Base-by-base conservation (phyloP, 106 monocot species). In the Phalaenopsis aphrodite region DNA sequence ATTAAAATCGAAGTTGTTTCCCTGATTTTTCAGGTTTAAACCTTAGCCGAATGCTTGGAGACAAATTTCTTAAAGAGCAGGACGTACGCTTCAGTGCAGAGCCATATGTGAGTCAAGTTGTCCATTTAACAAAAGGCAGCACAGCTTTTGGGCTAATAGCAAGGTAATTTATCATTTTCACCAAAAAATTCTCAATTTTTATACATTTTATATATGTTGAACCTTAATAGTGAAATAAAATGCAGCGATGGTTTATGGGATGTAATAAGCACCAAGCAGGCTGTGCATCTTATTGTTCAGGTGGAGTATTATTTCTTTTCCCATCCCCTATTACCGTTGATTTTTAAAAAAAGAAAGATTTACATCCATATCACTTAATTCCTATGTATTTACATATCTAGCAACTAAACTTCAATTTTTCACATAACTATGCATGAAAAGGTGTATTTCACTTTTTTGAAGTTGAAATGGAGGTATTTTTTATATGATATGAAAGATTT, bases 171-270 rank as follows among this genome's bases (percentile, higher is more conserved):
- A 9, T 57, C 24, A 12, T 75, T 46, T 23, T 12, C 39, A 12
- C 69, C 0, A 15, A 11, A 47, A 16, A n/a, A 14, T 69, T 55
- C 18, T 55, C 41, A 55, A 1, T 66, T 61, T 7, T 61, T 5
- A 37, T 76, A 14, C 18, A 37, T 45, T 77, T 81, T 1, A 24
- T 48, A 37, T 0, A 12, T 36, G 5, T 12, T 67, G 16, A 56
- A 57, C 56, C 64, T 67, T 47, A 71, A 14, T 46, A 24, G 42
- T 52, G 41, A 66, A 82, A 58, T 41, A 78, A 79, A 80, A 8
- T 86, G 83, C 81, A 97, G 97, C 84, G 97, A 97, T 83, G 97
- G 97, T 39, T 81, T 97, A 39, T 97, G 97, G 97, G 97, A 97
- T 87, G 97, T 97, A 67, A 87, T 97, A 17, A 89, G 88, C 78